Conservation (phyloP, 2,329 filamentous ascomycete genomes). For the Paecilomyces niveus region DNA sequence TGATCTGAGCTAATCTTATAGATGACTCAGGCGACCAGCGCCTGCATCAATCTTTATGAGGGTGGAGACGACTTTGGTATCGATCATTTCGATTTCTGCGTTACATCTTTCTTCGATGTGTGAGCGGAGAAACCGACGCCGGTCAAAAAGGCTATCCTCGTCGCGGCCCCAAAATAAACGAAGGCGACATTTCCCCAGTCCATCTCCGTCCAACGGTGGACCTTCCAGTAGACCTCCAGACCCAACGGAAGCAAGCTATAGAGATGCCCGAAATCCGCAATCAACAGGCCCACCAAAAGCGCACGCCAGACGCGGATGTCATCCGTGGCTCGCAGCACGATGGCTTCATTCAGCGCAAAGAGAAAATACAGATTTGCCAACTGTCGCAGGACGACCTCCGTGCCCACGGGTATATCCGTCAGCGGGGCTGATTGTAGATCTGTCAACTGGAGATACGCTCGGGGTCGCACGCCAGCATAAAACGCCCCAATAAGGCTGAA, state of each 20-base stretch:
- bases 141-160: conserved; percentile 53
- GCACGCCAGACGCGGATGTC: conserved; percentile 64
- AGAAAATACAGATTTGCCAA: conserved; percentile 72
- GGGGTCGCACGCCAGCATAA: conserved; percentile 45
- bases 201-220: conserved; percentile 58
- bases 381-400: conserved; percentile 63
- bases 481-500: conserved; percentile 49
- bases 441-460: conserved; percentile 58
- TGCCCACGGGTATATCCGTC: conserved; percentile 48
- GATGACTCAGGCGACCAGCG: neutral
- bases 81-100: neutral
- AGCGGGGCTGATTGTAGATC: conserved; percentile 46
- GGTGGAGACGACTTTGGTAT: neutral
- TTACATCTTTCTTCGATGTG: neutral
- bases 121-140: conserved; percentile 42
- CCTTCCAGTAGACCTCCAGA: conserved; percentile 55
- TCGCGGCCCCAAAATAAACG: conserved; percentile 58
- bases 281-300: conserved; percentile 58
- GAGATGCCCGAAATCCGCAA: conserved; percentile 72
- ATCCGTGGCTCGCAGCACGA: conserved; percentile 62
- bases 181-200: conserved; percentile 63
- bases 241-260: conserved; percentile 59
- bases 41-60: neutral
- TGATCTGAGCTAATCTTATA: neutral
- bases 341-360: conserved; percentile 69